Conservation (phyloP, 495 filamentous ascomycete species). For the Parachaetomium inaequale region DNA sequence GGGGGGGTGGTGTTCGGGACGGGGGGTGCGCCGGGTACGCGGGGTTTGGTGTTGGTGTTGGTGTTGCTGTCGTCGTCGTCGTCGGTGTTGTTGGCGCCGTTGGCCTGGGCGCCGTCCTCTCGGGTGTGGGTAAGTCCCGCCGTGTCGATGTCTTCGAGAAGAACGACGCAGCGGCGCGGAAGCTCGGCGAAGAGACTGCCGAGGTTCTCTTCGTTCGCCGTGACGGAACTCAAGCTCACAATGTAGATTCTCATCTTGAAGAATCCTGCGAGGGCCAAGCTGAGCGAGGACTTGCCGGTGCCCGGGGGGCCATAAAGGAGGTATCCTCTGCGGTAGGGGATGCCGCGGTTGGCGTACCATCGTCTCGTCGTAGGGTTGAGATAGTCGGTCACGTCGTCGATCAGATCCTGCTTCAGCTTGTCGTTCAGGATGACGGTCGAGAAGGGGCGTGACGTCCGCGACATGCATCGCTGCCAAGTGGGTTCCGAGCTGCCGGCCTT, state of each 20-base stretch:
- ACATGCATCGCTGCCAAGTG: conserved; percentile 53
- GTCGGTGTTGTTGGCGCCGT: conserved; percentile 48
- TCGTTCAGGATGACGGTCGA: conserved; percentile 82
- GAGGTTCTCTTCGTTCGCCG: conserved; percentile 67
- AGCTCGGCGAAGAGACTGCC: conserved; percentile 65
- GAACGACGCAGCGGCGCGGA: conserved; percentile 63
- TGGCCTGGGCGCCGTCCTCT: conserved; percentile 45
- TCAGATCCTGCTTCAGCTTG: conserved; percentile 66
- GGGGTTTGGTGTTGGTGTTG: conserved; percentile 23
- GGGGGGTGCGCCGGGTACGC: conserved; percentile 8
- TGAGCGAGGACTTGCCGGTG: conserved; percentile 61
- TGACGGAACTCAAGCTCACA: conserved; percentile 59
- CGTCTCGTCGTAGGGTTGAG: conserved; percentile 68
- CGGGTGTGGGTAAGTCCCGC: conserved; percentile 64
- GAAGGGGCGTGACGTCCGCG: conserved; percentile 67
- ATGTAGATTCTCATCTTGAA: conserved; percentile 71
- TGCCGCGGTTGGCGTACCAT: conserved; percentile 76
- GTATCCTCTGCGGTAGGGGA: conserved; percentile 74
- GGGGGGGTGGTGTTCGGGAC: conserved; percentile 7
- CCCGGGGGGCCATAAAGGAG: conserved; percentile 90
- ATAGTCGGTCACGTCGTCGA: conserved; percentile 86
- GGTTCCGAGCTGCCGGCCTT: conserved; percentile 34
- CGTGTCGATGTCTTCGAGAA: conserved; percentile 72
- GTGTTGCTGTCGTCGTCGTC: conserved; percentile 12
- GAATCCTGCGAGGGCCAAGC: conserved; percentile 64